Base-by-base conservation (phyloP, 2,329 filamentous ascomycete species). In the Aureobasidium sp. region DNA sequence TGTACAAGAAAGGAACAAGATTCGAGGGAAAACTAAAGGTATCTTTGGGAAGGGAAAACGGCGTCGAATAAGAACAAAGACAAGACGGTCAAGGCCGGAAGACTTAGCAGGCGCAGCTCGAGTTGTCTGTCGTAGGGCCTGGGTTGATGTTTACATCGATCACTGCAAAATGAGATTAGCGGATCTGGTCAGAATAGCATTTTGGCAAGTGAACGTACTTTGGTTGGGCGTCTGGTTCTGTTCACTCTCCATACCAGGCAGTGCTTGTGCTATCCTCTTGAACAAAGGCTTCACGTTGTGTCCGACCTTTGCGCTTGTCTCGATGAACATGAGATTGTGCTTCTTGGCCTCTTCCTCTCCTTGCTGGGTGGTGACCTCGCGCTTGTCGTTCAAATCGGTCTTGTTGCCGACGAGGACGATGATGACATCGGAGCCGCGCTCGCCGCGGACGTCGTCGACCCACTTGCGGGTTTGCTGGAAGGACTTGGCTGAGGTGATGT, bases 381-480 rank as follows among this genome's bases (percentile, higher is more conserved):
- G 85, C 83, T 97, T 97, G 76, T 99, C 94, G 76, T 94, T 96
- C 75, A 99, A 77, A 82, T 99, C 94, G 48, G 94, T 99, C 86
- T 99, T 99, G 82, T 99, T 99, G 68, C 94, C 94, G 42, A 99
- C 95, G 50, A 99, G 80, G 50, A 99, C 94, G 70, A 99, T 97
- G 70, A 99, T 99, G 64, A 99, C 95, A 77, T 99, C 94, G 80
- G 96, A 96, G 57, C 94, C 94, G 71, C 94, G 85, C 80, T 99
- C 94, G 57, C 92, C 93, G 65, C 94, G 85, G 63, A 99, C 94
- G 73, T 99, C 94, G 73, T 99, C 94, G 67, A 99, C 96, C 94
- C 95, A 99, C 82, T 99, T 99, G 72, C 92, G 87, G 60, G 94
- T 99, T 78, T 99, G 97, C 74, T 97, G 89, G 81, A 99, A 99